Conservation (phyloP, 2,329 filamentous ascomycete species). For the Talaromyces sp. region DNA sequence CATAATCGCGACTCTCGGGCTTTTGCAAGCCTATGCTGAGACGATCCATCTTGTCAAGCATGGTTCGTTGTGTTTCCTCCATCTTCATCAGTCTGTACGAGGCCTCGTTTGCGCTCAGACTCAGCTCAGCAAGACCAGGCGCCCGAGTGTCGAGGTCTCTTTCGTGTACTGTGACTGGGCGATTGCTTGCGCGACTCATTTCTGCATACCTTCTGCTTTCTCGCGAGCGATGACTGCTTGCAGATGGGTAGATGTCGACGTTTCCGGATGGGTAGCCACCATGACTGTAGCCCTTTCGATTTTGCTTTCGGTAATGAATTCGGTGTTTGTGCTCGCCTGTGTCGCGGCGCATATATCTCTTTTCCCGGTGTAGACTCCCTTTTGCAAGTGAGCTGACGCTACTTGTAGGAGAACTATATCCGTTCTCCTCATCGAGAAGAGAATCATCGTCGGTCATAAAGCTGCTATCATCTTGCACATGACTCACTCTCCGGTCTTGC, state of each 20-base stretch:
- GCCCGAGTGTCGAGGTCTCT: neutral
- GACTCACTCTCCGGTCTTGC: conserved; percentile 13
- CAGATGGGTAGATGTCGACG: conserved; percentile 27
- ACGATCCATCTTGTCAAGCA: neutral
- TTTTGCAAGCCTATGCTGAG: neutral
- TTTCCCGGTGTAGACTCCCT: conserved; percentile 22
- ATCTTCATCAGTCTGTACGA: conserved; percentile 5
- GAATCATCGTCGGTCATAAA: conserved; percentile 30
- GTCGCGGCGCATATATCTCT: conserved; percentile 22
- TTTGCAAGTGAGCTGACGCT: conserved; percentile 28
- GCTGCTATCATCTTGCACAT: conserved; percentile 24
- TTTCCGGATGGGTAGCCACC: conserved; percentile 19
- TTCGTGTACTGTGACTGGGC: conserved; percentile 1
- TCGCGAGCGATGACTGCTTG: conserved; percentile 16
- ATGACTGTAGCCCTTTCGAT: conserved; percentile 13
- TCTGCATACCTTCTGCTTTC: neutral
- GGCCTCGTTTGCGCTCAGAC: neutral
- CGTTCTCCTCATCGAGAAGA: conserved; percentile 27
- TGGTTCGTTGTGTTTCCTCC: neutral
- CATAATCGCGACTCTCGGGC: neutral
- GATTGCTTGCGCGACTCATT: neutral
- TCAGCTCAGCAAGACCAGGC: neutral
- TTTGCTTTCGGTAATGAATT: conserved; percentile 27
- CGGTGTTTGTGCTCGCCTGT: conserved; percentile 24
- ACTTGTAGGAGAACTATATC: conserved; percentile 22